Conservation (phyloP, 139 green algal species). For the Pedinophyceae sp. region DNA sequence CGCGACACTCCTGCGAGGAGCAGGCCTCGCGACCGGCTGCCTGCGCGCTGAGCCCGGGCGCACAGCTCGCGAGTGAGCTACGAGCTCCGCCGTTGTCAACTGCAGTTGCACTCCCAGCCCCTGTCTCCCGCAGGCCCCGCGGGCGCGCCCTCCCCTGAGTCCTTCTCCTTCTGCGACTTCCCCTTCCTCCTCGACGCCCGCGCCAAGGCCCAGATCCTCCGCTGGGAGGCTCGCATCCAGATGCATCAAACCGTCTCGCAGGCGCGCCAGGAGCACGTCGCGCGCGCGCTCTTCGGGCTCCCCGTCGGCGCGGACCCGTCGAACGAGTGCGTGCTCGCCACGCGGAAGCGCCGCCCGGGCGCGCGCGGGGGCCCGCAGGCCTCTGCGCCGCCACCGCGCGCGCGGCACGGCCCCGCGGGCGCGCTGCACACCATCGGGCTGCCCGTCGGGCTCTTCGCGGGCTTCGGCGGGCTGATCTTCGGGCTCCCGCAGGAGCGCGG, state of each 20-base stretch:
- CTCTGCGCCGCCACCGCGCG: background rate
- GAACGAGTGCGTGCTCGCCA: slow-evolving; percentile 34
- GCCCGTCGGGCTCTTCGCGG: slow-evolving; percentile 15
- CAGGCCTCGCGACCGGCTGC: no score
- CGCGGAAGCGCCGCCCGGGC: slow-evolving; percentile 18
- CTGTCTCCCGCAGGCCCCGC: no score
- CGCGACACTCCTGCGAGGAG: no score
- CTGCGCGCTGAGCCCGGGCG: no score
- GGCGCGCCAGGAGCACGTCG: slow-evolving; percentile 52
- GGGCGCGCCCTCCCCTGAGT: no score
- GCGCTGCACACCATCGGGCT: no score
- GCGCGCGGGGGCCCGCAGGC: slow-evolving; percentile 2
- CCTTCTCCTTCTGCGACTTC: slow-evolving; percentile 82
- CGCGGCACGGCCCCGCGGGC: slow-evolving; percentile 6
- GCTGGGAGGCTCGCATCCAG: slow-evolving; percentile 44
- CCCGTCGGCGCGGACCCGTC: slow-evolving; percentile 3
- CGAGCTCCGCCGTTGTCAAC: no score
- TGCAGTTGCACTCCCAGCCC: no score
- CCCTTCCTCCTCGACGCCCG: slow-evolving; percentile 75
- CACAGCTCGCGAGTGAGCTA: no score
- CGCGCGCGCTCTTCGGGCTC: slow-evolving; percentile 15
- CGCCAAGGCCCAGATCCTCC: slow-evolving; percentile 79
- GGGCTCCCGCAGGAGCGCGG: no score
- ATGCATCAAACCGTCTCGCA: slow-evolving; percentile 36
- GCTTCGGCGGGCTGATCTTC: slow-evolving; percentile 2